These are phyloP conservation scores for Colletotrichum eremochloae DNA, from an alignment of 2,329 filamentous ascomycete genomes.

Conservation along the genomic window DNA sequence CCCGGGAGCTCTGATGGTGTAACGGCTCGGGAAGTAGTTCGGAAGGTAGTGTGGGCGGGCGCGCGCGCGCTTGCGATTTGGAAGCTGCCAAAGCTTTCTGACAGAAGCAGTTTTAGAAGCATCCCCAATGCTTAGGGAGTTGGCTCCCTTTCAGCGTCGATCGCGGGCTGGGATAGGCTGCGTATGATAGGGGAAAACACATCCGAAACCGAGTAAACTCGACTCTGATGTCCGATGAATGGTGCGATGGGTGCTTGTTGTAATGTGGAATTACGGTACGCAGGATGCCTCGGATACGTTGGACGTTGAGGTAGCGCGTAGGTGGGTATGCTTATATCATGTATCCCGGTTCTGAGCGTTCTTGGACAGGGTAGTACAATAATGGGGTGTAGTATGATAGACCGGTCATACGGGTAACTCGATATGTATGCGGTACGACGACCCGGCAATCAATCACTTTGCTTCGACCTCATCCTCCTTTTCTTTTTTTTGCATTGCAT, in stretches of 20 bases:
- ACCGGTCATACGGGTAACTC: not conserved
- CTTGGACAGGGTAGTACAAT: slow-evolving; percentile 2
- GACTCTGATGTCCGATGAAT: slow-evolving; percentile 6
- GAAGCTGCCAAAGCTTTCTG: slow-evolving; percentile 42
- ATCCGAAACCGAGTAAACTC: slow-evolving; percentile 23
- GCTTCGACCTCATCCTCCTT: slow-evolving; percentile 2
- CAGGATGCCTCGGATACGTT: not conserved
- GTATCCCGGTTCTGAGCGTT: not conserved
- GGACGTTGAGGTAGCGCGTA: too few species aligned
- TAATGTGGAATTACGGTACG: not conserved
- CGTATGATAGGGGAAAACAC: not conserved
- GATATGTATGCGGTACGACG: not conserved
- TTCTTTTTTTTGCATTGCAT: not conserved
- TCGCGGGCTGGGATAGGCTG: slow-evolving; percentile 12
- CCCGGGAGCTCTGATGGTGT: slow-evolving; percentile 32
- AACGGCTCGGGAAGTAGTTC: slow-evolving; percentile 30
- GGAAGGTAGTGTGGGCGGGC: slow-evolving; percentile 22
- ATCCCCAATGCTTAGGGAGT: slow-evolving; percentile 11
- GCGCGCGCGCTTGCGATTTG: slow-evolving; percentile 37
- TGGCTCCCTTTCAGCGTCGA: not conserved
- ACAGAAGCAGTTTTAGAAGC: slow-evolving; percentile 42
- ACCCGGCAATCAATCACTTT: not conserved
- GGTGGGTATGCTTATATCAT: not conserved
- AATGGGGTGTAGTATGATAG: slow-evolving; percentile 4
- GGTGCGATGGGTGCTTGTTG: not conserved